These are phyloP conservation scores for Phytophthora tubulina DNA, from an alignment of 352 stramenopile species.

Conservation along the genomic window DNA sequence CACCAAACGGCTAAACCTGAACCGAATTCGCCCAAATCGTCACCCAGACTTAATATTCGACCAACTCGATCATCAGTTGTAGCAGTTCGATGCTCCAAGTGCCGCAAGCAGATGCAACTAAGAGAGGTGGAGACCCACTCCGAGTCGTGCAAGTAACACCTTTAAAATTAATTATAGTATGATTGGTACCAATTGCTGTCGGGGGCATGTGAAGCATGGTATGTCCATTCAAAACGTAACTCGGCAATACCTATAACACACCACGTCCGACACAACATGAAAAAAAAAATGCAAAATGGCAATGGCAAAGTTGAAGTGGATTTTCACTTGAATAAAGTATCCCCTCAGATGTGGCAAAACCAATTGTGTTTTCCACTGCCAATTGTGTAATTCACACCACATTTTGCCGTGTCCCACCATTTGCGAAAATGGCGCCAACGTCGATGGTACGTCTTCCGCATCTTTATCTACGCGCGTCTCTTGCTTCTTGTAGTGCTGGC, in stretches of 20 bases:
- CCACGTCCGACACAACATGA: too few species aligned
- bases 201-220: too few species aligned
- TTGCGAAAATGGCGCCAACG: slow-evolving; percentile 42
- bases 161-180: too few species aligned
- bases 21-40: background rate
- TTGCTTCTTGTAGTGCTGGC: background rate
- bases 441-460: slow-evolving; percentile 25
- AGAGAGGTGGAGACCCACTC: slow-evolving; percentile 51
- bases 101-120: slow-evolving; percentile 39
- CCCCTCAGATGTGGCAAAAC: too few species aligned
- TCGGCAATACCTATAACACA: too few species aligned
- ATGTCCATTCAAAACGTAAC: too few species aligned
- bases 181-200: too few species aligned
- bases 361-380: too few species aligned
- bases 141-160: slow-evolving; percentile 43
- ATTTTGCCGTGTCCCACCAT: background rate
- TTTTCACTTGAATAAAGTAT: too few species aligned
- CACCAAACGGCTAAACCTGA: slow-evolving; percentile 17
- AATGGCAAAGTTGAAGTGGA: slow-evolving; percentile 12
- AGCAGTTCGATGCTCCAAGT: slow-evolving; percentile 52
- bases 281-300: too few species aligned
- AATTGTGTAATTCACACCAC: background rate
- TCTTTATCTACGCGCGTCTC: background rate
- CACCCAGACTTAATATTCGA: background rate
- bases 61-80: background rate